A percentile compares a stretch with the other conserved stretches of the same genome.
phyloP scores from a whole-genome alignment of 1,284 basidiomycete genomes.

The Malassezia psittaci region DNA sequence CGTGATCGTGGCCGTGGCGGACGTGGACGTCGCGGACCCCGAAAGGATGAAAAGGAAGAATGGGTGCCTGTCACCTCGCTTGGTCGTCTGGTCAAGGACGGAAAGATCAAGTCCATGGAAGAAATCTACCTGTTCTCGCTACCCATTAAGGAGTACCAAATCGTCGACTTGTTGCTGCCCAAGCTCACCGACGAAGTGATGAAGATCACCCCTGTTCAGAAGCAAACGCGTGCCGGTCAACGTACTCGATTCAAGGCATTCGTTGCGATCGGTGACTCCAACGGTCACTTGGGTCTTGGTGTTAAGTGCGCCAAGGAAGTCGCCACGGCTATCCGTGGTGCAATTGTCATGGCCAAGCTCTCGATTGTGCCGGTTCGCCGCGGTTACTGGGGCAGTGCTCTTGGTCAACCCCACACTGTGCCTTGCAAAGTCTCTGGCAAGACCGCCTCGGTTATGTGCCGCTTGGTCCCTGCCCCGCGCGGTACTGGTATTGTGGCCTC shows the following conservation, averaged over 20 bases:
- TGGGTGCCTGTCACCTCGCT: conserved; percentile 96
- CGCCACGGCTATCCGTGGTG: conserved; percentile 95
- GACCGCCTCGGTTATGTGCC: conserved; percentile 98
- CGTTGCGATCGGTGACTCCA: conserved; percentile 89
- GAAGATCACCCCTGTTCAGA: conserved; percentile 99
- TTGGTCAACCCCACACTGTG: conserved; percentile 94
- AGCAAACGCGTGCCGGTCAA: conserved; percentile 99
- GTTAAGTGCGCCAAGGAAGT: conserved; percentile 99
- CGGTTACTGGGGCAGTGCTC: conserved; percentile 83
- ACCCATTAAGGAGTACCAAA: conserved; percentile 54
- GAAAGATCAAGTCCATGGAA: conserved; percentile 99
- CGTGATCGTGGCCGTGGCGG: conserved; percentile 58
- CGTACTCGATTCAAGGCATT: conserved; percentile 99
- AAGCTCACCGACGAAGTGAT: conserved; percentile 72
- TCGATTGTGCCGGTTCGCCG: conserved; percentile 90
- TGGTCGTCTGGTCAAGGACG: conserved; percentile 96
- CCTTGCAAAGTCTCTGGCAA: conserved; percentile 97
- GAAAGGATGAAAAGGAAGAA: conserved; percentile 92
- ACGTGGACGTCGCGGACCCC: conserved; percentile 84
- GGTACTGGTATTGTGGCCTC: conserved; percentile 99
- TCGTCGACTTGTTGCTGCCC: conserved; percentile 47
- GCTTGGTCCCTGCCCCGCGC: conserved; percentile 89
- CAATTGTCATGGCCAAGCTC: conserved; percentile 92
- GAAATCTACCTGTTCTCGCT: conserved; percentile 99
- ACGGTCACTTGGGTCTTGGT: conserved; percentile 97